Base-by-base conservation (phyloP, 164 flowering plant genomes). In the Buxus sempervirens region DNA sequence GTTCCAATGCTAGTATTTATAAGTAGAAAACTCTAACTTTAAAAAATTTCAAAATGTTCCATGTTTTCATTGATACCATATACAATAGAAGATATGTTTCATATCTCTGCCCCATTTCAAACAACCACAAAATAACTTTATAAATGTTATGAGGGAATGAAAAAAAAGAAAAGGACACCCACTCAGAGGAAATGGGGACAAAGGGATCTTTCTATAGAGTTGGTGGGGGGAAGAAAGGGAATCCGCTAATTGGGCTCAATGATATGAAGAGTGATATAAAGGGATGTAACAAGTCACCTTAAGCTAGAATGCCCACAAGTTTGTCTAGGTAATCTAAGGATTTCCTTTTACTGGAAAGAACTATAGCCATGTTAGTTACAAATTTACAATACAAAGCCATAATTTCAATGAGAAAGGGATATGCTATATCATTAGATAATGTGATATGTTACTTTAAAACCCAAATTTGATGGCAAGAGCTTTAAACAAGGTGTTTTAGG, bases 341-440 rank as follows among this genome's bases (percentile, higher is more conserved):
- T 41, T 22, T 12, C 41, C 21, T 32, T 49, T 61, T 53, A 61
- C 65, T 68, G 59, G 65, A 53, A 27, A 53, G 58, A 61, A 67
- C 42, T 19, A 51, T 68, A 21, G 16, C 27, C 45, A 28, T 60
- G 59, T 26, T 45, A 45, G 22, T 66, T 21, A 27, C 28, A 57
- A 57, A 24, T 15, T 66, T 21, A 27, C 28, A 57, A 57, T 9
- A 23, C 24, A 16, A 25, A 57, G 13, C 14, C 18, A 23, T 24
- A 19, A 54, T 14, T 15, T 32, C 38, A 57, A 27, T 9, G 10
- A 14, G 14, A 5, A 13, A 16, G 24, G 18, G 60, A 18, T 5
- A 57, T 57, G 60, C n/a, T 8, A 18, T 53, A 55, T 62, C 23
- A 62, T 62, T 70, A 62, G 66, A 42, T 63, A 54, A 54, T 70